These are phyloP conservation scores for Candida pseudofarinosa DNA, from an alignment of 805 yeast species.

Conservation along the genomic window DNA sequence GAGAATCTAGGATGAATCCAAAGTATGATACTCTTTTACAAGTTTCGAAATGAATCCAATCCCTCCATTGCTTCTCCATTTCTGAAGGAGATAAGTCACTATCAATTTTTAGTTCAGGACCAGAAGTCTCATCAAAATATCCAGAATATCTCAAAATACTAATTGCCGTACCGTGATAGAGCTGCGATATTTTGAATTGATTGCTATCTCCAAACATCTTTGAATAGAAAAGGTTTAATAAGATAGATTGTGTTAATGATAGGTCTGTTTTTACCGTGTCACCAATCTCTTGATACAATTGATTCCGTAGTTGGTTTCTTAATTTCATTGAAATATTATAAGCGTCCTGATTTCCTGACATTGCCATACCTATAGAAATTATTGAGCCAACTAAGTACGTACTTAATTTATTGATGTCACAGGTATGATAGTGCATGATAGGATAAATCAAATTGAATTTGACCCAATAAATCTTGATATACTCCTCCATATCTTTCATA, in stretches of 20 bases:
- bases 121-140: slow-evolving; percentile 9
- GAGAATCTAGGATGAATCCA: slow-evolving; percentile 40
- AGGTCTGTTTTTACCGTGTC: slow-evolving; percentile 19
- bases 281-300: slow-evolving; percentile 17
- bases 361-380: slow-evolving; percentile 17
- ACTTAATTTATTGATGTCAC: slow-evolving; percentile 7
- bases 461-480: slow-evolving; percentile 23
- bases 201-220: slow-evolving; percentile 17
- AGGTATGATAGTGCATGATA: slow-evolving; percentile 34
- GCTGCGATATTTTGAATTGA: slow-evolving; percentile 11
- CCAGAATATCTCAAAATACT: slow-evolving; percentile 14
- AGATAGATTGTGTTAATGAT: slow-evolving; percentile 17
- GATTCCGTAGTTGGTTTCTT: slow-evolving; percentile 20
- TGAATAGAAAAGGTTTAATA: slow-evolving; percentile 19
- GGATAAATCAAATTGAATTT: slow-evolving; percentile 35
- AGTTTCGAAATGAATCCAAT: slow-evolving; percentile 45
- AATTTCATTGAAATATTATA: slow-evolving; percentile 13
- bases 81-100: neutral
- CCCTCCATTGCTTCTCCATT: slow-evolving; percentile 29
- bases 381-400: slow-evolving; percentile 20
- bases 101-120: slow-evolving; percentile 5
- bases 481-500: neutral
- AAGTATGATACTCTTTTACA: slow-evolving; percentile 40
- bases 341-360: slow-evolving; percentile 12
- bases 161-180: slow-evolving; percentile 18